Base-by-base conservation (phyloP, 2,329 filamentous ascomycete genomes). In the Claviceps humidiphila region DNA sequence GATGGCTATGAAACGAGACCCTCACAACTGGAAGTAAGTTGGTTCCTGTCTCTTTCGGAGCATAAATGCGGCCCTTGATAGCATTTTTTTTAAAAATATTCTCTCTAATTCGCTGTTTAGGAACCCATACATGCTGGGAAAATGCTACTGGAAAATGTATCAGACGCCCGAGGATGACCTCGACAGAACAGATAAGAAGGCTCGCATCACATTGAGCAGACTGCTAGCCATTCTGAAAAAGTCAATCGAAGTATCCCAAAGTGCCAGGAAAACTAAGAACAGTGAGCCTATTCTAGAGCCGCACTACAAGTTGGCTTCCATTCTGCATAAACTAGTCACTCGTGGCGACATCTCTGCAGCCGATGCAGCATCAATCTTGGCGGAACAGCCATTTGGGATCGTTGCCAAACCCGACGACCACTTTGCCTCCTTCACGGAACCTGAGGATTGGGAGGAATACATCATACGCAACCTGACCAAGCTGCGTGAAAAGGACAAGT, bases 301-400 rank as follows among this genome's bases (percentile, higher is more conserved):
- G 3, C 89, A 95, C 64, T 95, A 94, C 73, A 95, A 95, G 69
- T 83, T 95, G 20, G 78, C 93, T 39, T 85, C 87, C 2, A 73
- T 93, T 22, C 70, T 89, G 6, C 82, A 94, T 69, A 95, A 96
- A 66, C 75, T 95, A 24, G 85, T 94, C 16, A 73, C 72, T 38
- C 69, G 71, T 14, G 68, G 69, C 14, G 74, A 78, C 34, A 59
- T 81, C 5, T 55, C 68, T 2, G 67, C 69, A n/a, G 68, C 72
- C 46, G 71, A 74, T 16, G 78, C 71, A 0, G 75, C 74, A 39
- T 61, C 74, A 44, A 68, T 80, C n/a, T 64, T 82, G 8, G 73
- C 77, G 11, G 71, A 75, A 34, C 78, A 81, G 56, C 77, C 78
- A 0, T 77, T 77, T 49, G 76, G 76, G 1, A 56, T 69, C 20